Conservation (phyloP, 192 early-diverging fungal species). For the Coemansia sp. region DNA sequence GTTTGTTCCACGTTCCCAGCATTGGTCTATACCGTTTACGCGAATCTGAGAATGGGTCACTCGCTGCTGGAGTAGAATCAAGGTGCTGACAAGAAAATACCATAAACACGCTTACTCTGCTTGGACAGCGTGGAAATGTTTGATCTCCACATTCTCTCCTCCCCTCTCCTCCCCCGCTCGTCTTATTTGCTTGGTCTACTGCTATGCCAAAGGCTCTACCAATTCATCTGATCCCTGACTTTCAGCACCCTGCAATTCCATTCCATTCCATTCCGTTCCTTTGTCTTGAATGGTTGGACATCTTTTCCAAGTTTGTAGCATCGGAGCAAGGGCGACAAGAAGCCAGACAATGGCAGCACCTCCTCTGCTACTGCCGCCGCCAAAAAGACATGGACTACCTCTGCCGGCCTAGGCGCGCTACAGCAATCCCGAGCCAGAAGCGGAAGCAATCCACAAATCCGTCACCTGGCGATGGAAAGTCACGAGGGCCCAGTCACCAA, state of each 20-base stretch:
- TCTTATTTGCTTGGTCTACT: constrained; percentile 2
- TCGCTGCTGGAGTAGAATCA: no score
- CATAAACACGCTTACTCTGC: neutral
- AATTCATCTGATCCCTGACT: no score
- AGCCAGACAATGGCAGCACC: constrained; percentile 24
- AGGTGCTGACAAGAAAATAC: no score
- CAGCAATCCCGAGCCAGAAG: constrained; percentile 37
- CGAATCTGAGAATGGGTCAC: neutral
- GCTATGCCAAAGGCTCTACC: neutral
- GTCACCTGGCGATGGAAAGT: constrained; percentile 54
- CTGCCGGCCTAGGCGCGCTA: constrained; percentile 26
- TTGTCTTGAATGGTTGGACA: neutral
- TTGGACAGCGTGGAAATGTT: neutral
- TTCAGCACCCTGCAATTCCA: neutral
- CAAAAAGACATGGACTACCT: constrained; percentile 34
- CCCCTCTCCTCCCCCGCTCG: constrained; percentile 1
- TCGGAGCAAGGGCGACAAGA: constrained; percentile 33
- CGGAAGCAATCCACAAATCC: constrained; percentile 52
- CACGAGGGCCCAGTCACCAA: constrained; percentile 47
- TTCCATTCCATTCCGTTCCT: neutral
- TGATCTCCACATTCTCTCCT: constrained; percentile 1
- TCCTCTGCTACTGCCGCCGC: constrained; percentile 11
- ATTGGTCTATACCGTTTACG: neutral
- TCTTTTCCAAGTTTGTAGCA: constrained; percentile 24
- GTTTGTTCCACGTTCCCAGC: neutral